Evolutionary conservation across 1,284 basidiomycete genomes (phyloP).

Genomic region (Sporisorium graminicola): DNA sequence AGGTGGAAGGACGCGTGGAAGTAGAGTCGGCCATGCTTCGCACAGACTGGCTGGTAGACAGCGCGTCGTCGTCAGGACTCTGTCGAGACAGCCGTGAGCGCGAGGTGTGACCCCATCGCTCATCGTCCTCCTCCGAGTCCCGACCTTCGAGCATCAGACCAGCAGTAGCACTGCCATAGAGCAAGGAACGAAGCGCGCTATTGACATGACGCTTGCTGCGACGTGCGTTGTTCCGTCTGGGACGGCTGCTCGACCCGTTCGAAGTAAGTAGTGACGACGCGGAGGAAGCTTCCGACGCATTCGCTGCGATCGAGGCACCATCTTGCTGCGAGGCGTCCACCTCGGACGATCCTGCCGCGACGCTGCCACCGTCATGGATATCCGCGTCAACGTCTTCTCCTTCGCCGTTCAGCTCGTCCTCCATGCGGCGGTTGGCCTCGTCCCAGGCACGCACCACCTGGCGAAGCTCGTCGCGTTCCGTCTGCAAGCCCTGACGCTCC

Average conservation of each 20-base stretch:
- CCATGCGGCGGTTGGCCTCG: conserved; percentile 72
- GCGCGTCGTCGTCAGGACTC: conserved; percentile 36
- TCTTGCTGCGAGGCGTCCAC: conserved; percentile 9
- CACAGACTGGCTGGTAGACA: conserved; percentile 43
- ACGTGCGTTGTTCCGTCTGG: conserved; percentile 23
- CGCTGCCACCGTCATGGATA: neutral
- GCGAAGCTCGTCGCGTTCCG: conserved; percentile 81
- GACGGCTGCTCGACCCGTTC: conserved; percentile 12
- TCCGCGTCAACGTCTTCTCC: conserved; percentile 7
- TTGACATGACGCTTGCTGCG: conserved; percentile 54
- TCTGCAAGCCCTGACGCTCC: conserved; percentile 83
- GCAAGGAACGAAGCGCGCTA: conserved; percentile 49
- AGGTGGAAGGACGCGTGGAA: conserved; percentile 43
- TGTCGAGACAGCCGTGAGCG: conserved; percentile 20
- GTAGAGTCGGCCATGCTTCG: conserved; percentile 53
- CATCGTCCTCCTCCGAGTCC: conserved; percentile 39
- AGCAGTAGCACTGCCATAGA: conserved; percentile 47
- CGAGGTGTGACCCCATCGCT: conserved; percentile 22
- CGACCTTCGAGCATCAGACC: conserved; percentile 26
- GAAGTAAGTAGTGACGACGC: conserved; percentile 4
- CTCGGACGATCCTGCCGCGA: neutral
- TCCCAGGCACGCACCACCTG: conserved; percentile 88
- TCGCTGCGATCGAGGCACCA: conserved; percentile 6
- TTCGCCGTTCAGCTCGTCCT: conserved; percentile 64
- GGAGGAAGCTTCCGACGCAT: conserved; percentile 6